Evolutionary conservation across 352 stramenopile genomes (phyloP), one percentile per base, ranked within the genome.

Genomic region (Hyaloperonospora brassicae): DNA sequence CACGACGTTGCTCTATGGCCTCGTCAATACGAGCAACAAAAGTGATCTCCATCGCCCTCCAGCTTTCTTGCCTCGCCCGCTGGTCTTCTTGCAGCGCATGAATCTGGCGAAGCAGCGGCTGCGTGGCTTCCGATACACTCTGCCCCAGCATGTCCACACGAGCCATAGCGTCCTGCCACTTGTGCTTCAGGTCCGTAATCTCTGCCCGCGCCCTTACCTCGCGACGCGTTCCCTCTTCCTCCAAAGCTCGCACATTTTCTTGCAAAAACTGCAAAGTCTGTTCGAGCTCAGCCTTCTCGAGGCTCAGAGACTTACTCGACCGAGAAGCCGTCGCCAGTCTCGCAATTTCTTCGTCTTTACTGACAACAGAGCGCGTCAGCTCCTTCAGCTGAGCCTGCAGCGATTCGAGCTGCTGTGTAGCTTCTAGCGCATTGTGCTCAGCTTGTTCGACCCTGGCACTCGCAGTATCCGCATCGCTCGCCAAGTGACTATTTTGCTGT

Each of bases 91-190:
- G 73, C 1, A 93, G 61, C 21, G 62, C 66, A 39, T 83, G 64
- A 45, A 93, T 84, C 57, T 93, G 82, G 8, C 72, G 76, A 39
- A 42, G 36, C 5, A 93, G 61, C n/a, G 82, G 82, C 47, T 88
- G 74, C 9, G 82, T 90, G 2, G 82, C 79, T 31, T 89, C 82
- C 0, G 67, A 81, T 11, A 89, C 62, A 44, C 74, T 86, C 31
- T 84, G 72, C 0, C 77, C 79, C 23, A 93, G 62, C 49, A 70
- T 59, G 24, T 93, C 82, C 35, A 93, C 74, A 17, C 78, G 74
- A 14, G 47, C 61, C n/a, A 89, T 61, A 0, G 79, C 79, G 12
- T 87, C 77, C 49, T 89, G 76, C 77, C 79, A 93, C 59, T 89
- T 88, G n/a, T 66, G 67, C 59, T 89, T 93, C 41, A 87, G 49